phyloP scores from a whole-genome alignment of 148 eudicot species.

The Rhododendron kiyosumense region DNA sequence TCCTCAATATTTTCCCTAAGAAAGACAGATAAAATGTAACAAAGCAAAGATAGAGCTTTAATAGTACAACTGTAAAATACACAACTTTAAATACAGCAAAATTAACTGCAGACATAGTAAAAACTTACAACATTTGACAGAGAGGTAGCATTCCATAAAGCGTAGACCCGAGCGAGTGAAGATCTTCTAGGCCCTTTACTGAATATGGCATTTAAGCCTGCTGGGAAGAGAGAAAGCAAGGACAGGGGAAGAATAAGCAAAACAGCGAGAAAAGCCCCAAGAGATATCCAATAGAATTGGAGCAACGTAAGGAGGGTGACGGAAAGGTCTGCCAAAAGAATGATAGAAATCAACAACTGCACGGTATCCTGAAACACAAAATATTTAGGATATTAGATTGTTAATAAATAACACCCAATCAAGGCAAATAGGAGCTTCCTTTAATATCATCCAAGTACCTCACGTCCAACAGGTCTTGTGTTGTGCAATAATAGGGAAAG shows the following conservation, averaged over 20 bases:
- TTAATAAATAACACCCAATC: neutral
- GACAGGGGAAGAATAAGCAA: conserved; percentile 83
- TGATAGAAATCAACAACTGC: conserved; percentile 61
- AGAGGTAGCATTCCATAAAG: conserved; percentile 80
- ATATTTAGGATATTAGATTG: conserved; percentile 6
- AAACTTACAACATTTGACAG: conserved; percentile 64
- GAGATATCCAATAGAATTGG: conserved; percentile 74
- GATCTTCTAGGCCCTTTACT: conserved; percentile 67
- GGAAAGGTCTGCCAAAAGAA: conserved; percentile 77
- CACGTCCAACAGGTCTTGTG: conserved; percentile 66
- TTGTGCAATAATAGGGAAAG: conserved; percentile 69
- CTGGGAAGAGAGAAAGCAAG: conserved; percentile 73
- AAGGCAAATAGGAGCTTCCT: neutral
- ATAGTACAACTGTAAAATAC: too few relatives aligned
- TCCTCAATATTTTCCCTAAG: too few relatives aligned
- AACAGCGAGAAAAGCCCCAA: conserved; percentile 68
- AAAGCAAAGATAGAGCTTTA: too few relatives aligned
- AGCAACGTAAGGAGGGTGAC: conserved; percentile 66
- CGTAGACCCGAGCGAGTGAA: conserved; percentile 78
- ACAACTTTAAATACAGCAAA: neutral
- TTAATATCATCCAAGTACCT: conserved; percentile 36
- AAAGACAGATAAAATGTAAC: too few relatives aligned
- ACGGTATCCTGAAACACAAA: conserved; percentile 61
- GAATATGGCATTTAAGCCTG: conserved; percentile 79
- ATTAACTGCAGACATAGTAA: neutral